A percentile compares a stretch with the other conserved stretches of the same genome.
These are phyloP conservation scores for Hemileccinum impolitum DNA, from an alignment of 768 basidiomycete genomes.

Conservation along the genomic window DNA sequence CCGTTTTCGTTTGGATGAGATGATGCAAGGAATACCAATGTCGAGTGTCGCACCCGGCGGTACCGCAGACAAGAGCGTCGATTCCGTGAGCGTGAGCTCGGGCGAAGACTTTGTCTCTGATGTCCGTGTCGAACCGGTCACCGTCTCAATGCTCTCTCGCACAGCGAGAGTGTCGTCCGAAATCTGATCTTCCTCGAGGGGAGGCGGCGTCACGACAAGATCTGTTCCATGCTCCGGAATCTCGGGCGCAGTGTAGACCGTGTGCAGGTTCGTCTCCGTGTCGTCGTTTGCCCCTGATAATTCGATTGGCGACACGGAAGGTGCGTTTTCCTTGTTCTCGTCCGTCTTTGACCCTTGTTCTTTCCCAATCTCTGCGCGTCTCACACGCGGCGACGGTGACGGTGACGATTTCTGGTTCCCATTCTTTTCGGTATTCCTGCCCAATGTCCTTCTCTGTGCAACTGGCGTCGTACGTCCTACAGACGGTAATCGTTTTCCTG, in stretches of 20 bases:
- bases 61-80: slow-evolving; percentile 20
- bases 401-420: slow-evolving; percentile 13
- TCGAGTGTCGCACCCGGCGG: slow-evolving; percentile 66
- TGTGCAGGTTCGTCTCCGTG: slow-evolving; percentile 24
- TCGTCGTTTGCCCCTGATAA: slow-evolving; percentile 37
- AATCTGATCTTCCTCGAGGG: slow-evolving; percentile 12
- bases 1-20: slow-evolving; percentile 75
- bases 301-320: slow-evolving; percentile 26
- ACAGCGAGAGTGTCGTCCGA: slow-evolving; percentile 21
- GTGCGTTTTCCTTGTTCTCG: slow-evolving; percentile 17
- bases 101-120: slow-evolving; percentile 18
- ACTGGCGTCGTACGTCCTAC: slow-evolving; percentile 23
- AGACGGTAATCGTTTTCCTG: slow-evolving; percentile 20
- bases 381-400: slow-evolving; percentile 14
- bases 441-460: slow-evolving; percentile 17
- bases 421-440: slow-evolving; percentile 15
- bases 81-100: slow-evolving; percentile 20
- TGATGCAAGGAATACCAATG: slow-evolving; percentile 88
- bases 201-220: slow-evolving; percentile 6
- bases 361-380: slow-evolving; percentile 18
- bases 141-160: slow-evolving; percentile 26
- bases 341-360: slow-evolving; percentile 38
- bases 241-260: slow-evolving; percentile 22
- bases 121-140: slow-evolving; percentile 21
- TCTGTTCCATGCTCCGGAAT: slow-evolving; percentile 6